Conservation (phyloP, 139 green algal species). For the Coccomyxa sp. region DNA sequence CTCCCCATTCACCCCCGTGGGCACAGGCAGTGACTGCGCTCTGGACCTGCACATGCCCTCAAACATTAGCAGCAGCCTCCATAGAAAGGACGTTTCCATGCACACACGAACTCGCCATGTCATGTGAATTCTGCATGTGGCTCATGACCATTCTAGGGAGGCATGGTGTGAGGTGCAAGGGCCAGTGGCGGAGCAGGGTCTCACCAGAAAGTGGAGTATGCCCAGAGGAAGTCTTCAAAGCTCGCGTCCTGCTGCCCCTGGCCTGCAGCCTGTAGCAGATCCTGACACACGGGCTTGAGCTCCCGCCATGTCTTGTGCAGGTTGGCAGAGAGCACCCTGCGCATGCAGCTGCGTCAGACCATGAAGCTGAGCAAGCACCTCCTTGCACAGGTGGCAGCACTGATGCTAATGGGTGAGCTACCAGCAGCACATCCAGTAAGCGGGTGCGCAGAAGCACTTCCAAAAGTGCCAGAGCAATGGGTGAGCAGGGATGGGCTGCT, state of each 20-base stretch:
- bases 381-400: not conserved
- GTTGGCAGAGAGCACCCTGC: conserved; percentile 30
- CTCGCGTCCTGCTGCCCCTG: conserved; percentile 18
- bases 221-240: conserved; percentile 71
- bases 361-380: not conserved
- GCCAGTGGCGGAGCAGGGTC: not conserved
- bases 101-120: not conserved
- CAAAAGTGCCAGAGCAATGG: not conserved
- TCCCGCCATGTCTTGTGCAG: conserved; percentile 21
- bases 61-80: not conserved
- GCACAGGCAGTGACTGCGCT: conserved; percentile 23
- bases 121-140: not conserved
- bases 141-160: not conserved
- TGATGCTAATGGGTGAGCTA: not conserved
- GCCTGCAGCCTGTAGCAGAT: conserved; percentile 20
- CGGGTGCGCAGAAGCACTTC: not conserved
- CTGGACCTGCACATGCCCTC: conserved; percentile 23
- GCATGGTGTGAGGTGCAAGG: too few relatives aligned
- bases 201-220: conserved; percentile 45
- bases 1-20: not conserved
- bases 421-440: not conserved
- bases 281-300: conserved; percentile 27
- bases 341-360: not conserved
- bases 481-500: not conserved
- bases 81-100: not conserved